A percentile compares a stretch with the other conserved stretches of the same genome.
Evolutionary conservation across 1,284 basidiomycete genomes (phyloP).

Genomic region (Meira nashicola): DNA sequence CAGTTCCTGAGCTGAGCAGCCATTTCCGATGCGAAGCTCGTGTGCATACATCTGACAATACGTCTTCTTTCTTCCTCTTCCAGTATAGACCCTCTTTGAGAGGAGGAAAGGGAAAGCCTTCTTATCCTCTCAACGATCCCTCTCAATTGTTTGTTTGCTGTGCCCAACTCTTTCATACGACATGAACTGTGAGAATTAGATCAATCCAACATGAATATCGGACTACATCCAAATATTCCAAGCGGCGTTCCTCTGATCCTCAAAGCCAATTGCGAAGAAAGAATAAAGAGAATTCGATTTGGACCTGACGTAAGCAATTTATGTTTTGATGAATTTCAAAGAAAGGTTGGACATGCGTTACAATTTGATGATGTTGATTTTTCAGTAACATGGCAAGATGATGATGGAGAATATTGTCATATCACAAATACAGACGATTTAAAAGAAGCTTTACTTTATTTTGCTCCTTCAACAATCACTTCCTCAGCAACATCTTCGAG

Average conservation of each 20-base stretch:
- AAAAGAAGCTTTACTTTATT: conserved; percentile 9
- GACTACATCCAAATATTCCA: background rate
- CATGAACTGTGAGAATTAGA: background rate
- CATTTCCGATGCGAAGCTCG: no score
- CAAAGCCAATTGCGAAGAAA: conserved; percentile 14
- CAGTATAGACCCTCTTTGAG: no score
- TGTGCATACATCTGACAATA: no score
- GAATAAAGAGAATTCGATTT: conserved; percentile 8
- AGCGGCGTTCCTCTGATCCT: conserved; percentile 2
- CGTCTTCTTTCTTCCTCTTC: no score
- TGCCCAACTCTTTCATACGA: background rate
- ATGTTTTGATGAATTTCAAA: background rate
- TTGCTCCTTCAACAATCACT: conserved; percentile 1
- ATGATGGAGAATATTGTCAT: conserved; percentile 14
- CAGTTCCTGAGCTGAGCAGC: no score
- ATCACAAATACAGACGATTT: conserved; percentile 9
- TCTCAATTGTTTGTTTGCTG: no score
- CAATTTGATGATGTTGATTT: conserved; percentile 9
- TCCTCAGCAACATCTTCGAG: background rate
- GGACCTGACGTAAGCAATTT: background rate
- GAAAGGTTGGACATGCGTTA: background rate
- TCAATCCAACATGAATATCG: background rate
- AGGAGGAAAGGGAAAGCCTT: no score
- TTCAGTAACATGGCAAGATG: conserved; percentile 8
- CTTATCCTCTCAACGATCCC: no score